Base-by-base conservation (phyloP, 768 basidiomycete genomes). In the Coprinellus micaceus region DNA sequence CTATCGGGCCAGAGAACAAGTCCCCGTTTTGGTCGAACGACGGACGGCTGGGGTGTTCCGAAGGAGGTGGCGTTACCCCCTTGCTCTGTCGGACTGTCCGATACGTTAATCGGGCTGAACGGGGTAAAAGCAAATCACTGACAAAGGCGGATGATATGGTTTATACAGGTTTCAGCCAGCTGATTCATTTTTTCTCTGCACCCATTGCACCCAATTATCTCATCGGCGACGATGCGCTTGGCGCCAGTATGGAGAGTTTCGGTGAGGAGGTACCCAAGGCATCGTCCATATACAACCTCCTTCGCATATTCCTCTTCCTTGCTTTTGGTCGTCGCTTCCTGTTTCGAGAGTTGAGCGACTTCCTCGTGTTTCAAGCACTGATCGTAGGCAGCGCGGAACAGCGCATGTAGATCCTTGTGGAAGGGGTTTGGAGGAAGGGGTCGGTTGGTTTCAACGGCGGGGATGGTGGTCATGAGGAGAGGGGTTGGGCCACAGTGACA, bases 211-310 rank as follows among this genome's bases (percentile, higher is more conserved):
- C 4, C 7, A 49, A 36, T 12, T 41, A 59, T 52, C 5, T 59
- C 54, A 0, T 26, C 24, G 13, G 53, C 39, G 36, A 59, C 13
- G 22, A 37, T 36, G 25, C 44, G 12, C 15, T 43, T 26, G 2
- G 15, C 53, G 1, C 25, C 29, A 13, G 39, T 41, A 33, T 2
- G 25, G 24, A 54, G 58, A n/a, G 50, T 43, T 45, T 59, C 58
- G 24, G 39, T 30, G 28, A 59, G 55, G 37, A 59, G 47, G 22
- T 37, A 59, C 29, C 58, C 58, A 11, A 59, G 36, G 47, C 58
- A 59, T 7, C 58, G 58, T 26, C 54, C 58, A 40, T 59, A 40
- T 29, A 55, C 44, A 22, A 59, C 33, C 21, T 30, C 52, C 39
- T 21, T 36, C 3, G 10, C 30, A 25, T 52, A 28, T 10, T 53